Conservation (phyloP, 768 basidiomycete genomes). For the Dendrothele bispora region DNA sequence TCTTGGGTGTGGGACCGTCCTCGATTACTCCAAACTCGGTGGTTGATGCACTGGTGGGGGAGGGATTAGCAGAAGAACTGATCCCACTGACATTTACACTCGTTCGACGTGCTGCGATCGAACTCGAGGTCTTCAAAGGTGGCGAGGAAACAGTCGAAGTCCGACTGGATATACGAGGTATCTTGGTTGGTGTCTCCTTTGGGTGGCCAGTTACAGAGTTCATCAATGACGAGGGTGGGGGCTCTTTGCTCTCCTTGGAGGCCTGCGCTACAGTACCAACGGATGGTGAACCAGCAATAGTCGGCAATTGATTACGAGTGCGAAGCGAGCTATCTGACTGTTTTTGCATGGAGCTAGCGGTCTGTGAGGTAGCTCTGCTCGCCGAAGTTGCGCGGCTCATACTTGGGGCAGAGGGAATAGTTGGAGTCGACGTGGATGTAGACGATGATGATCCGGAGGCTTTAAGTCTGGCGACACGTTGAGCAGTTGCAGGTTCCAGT, state of each 20-base stretch:
- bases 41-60: conserved; percentile 51
- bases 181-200: conserved; percentile 91
- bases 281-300: conserved; percentile 93
- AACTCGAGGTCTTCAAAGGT: conserved; percentile 56
- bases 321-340: conserved; percentile 83
- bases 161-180: conserved; percentile 87
- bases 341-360: conserved; percentile 85
- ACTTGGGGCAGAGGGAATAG: conserved; percentile 43
- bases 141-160: conserved; percentile 77
- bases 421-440: conserved; percentile 31
- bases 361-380: conserved; percentile 76
- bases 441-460: conserved; percentile 47
- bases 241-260: conserved; percentile 57
- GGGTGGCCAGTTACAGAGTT: conserved; percentile 52
- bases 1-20: conserved; percentile 48
- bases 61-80: conserved; percentile 62
- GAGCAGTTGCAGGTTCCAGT: conserved; percentile 76
- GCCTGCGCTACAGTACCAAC: conserved; percentile 61
- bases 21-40: conserved; percentile 87
- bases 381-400: conserved; percentile 35
- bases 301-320: conserved; percentile 72
- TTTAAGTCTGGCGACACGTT: conserved; percentile 83
- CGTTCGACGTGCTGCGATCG: conserved; percentile 58
- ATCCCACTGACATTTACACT: conserved; percentile 56
- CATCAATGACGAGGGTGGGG: conserved; percentile 49